These are phyloP conservation scores for Kwoniella sp. DNA, from an alignment of 768 basidiomycete species.

Conservation along the genomic window DNA sequence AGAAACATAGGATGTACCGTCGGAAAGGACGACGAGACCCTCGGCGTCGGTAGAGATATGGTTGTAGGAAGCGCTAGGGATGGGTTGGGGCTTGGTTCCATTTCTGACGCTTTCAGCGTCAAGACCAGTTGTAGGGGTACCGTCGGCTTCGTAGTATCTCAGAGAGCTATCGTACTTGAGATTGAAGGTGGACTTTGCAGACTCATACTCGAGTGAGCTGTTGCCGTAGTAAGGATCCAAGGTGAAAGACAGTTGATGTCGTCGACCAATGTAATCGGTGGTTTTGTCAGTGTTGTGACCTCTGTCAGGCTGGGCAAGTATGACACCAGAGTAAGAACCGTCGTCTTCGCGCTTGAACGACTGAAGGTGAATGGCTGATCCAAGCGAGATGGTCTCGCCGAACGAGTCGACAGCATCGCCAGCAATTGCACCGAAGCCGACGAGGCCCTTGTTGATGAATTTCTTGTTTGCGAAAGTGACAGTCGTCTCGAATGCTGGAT, in stretches of 20 bases:
- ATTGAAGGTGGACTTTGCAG: constrained; percentile 62
- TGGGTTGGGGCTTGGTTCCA: constrained; percentile 60
- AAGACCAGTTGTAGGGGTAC: constrained; percentile 62
- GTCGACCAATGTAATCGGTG: constrained; percentile 67
- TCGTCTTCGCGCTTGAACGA: constrained; percentile 32
- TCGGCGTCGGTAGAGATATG: constrained; percentile 65
- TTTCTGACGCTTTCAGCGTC: constrained; percentile 61
- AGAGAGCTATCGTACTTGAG: constrained; percentile 62
- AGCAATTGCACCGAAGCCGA: constrained; percentile 38
- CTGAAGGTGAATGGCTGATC: constrained; percentile 66
- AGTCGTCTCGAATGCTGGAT: constrained; percentile 28
- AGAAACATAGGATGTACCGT: constrained; percentile 68
- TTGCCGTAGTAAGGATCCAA: constrained; percentile 62
- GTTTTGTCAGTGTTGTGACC: constrained; percentile 61
- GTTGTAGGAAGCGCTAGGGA: constrained; percentile 58
- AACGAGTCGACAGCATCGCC: constrained; percentile 30
- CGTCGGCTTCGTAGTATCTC: constrained; percentile 59
- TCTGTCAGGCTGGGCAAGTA: constrained; percentile 66
- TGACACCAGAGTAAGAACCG: constrained; percentile 61
- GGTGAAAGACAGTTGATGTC: constrained; percentile 65
- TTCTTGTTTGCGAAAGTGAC: constrained; percentile 31
- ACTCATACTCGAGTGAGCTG: constrained; percentile 59
- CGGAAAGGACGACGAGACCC: constrained; percentile 63
- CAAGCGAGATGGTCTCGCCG: constrained; percentile 59
- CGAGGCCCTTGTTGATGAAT: constrained; percentile 46